Conservation (phyloP, 2,329 filamentous ascomycete genomes). For the Fusarium euwallaceae region DNA sequence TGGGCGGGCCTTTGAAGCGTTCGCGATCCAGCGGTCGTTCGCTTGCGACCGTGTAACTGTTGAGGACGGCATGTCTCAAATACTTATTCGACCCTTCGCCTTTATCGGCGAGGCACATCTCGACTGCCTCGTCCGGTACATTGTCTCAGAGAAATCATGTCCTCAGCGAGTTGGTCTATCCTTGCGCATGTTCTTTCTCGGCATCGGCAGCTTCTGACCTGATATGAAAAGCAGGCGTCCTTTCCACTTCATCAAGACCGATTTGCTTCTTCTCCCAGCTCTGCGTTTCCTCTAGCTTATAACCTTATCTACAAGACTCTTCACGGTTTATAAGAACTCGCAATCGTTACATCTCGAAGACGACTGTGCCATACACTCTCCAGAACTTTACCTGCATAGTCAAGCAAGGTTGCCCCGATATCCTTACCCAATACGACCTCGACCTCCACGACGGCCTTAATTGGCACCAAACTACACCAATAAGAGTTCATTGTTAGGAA, state of each 20-base stretch:
- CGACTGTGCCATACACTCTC: neutral
- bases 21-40: slow-evolving; percentile 38
- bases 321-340: neutral
- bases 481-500: neutral
- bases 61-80: slow-evolving; percentile 48
- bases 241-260: neutral
- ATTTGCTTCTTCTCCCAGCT: neutral
- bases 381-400: neutral
- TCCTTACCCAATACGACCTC: neutral
- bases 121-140: slow-evolving; percentile 30
- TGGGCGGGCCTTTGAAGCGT: slow-evolving; percentile 36
- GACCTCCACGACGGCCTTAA: neutral
- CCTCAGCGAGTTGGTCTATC: slow-evolving; percentile 14
- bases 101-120: slow-evolving; percentile 33
- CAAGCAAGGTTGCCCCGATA: neutral
- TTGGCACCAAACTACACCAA: neutral
- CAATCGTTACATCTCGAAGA: neutral
- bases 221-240: slow-evolving; percentile 38
- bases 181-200: slow-evolving; percentile 4
- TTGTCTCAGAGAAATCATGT: slow-evolving; percentile 47
- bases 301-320: neutral
- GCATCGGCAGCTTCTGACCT: slow-evolving; percentile 9
- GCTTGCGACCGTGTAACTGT: slow-evolving; percentile 43
- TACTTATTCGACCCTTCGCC: slow-evolving; percentile 47
- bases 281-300: neutral